Evolutionary conservation across 106 monocot genomes (phyloP).

Genomic region (Dioscorea alata): DNA sequence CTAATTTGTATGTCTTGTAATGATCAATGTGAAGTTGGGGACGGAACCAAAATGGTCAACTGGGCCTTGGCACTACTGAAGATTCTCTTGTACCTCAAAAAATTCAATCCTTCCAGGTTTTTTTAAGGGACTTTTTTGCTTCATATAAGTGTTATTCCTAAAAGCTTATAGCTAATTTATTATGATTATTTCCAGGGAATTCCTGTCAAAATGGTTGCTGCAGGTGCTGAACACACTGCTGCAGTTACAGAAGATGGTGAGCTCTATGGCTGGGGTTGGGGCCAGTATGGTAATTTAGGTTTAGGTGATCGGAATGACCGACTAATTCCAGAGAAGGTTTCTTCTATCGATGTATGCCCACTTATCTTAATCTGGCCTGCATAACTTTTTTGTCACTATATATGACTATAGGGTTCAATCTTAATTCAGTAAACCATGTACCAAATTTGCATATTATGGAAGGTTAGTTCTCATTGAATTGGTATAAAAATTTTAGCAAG

Average conservation of each 20-base stretch:
- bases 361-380: too few species aligned
- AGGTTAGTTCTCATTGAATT: too few species aligned
- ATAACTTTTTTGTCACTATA: too few species aligned
- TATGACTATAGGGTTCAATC: too few species aligned
- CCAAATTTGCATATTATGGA: too few species aligned
- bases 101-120: constrained; percentile 86
- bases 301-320: constrained; percentile 91
- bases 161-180: too few species aligned
- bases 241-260: constrained; percentile 93
- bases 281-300: constrained; percentile 95
- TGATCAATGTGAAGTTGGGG: constrained; percentile 64
- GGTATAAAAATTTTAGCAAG: too few species aligned
- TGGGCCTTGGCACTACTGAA: constrained; percentile 88
- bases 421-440: too few species aligned
- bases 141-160: too few species aligned
- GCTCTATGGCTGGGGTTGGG: constrained; percentile 99
- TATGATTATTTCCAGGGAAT: constrained; percentile 37
- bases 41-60: constrained; percentile 94
- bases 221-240: constrained; percentile 95
- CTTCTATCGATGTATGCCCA: not conserved
- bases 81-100: constrained; percentile 93
- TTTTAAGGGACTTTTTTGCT: too few species aligned
- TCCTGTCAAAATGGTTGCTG: constrained; percentile 89
- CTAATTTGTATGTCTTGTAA: not conserved
- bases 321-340: constrained; percentile 77